Evolutionary conservation across 805 yeast species (phyloP).

Genomic region (Babjeviella inositovora): DNA sequence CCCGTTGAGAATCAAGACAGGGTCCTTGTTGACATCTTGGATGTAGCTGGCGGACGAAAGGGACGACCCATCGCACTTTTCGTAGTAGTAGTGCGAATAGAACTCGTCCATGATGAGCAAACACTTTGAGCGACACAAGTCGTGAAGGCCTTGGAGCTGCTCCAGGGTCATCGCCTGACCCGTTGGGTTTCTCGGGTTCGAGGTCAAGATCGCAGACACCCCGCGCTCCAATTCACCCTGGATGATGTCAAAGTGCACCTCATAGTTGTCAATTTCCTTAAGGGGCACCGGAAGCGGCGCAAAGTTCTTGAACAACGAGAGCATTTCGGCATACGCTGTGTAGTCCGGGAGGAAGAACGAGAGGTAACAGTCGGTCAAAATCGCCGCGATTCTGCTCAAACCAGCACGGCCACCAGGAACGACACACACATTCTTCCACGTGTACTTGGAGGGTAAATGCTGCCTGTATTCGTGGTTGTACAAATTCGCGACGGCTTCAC

Average conservation of each 20-base stretch:
- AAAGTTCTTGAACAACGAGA: slow-evolving; percentile 43
- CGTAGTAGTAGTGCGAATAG: slow-evolving; percentile 42
- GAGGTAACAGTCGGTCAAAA: slow-evolving; percentile 38
- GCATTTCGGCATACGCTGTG: slow-evolving; percentile 52
- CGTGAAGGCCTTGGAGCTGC: slow-evolving; percentile 30
- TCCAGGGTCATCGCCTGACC: slow-evolving; percentile 31
- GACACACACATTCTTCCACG: slow-evolving; percentile 42
- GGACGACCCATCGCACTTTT: slow-evolving; percentile 33
- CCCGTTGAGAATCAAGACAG: slow-evolving; percentile 43
- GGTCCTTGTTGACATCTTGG: slow-evolving; percentile 38
- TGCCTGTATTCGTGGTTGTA: slow-evolving; percentile 38
- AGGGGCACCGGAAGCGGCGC: slow-evolving; percentile 50
- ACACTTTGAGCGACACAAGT: slow-evolving; percentile 34
- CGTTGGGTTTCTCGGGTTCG: slow-evolving; percentile 50
- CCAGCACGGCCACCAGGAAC: slow-evolving; percentile 58
- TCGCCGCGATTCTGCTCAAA: slow-evolving; percentile 43
- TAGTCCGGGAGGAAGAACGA: slow-evolving; percentile 48
- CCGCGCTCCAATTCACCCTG: slow-evolving; percentile 37
- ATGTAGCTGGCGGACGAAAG: slow-evolving; percentile 32
- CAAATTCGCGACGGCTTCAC: slow-evolving; percentile 41
- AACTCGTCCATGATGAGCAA: slow-evolving; percentile 50
- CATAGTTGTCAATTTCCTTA: slow-evolving; percentile 38
- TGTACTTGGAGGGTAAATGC: slow-evolving; percentile 31
- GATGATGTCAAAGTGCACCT: slow-evolving; percentile 33
- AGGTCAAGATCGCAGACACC: slow-evolving; percentile 38